Percentiles rank a stretch among this genome's conserved stretches.
These are phyloP conservation scores for Bipolaris oryzae DNA, from an alignment of 2,329 filamentous ascomycete species.

Conservation along the genomic window DNA sequence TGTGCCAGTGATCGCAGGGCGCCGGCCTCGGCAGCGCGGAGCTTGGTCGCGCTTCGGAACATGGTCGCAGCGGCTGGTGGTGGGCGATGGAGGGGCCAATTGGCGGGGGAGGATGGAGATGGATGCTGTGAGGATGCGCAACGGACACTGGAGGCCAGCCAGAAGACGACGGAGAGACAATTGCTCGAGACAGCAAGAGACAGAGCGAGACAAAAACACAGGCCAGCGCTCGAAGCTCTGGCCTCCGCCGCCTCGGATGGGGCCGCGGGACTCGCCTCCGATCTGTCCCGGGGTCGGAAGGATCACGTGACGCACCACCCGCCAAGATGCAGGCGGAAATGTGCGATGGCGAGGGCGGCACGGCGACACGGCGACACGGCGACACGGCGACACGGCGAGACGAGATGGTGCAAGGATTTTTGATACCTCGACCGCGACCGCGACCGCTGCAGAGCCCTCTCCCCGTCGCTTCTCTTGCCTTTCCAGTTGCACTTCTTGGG, in stretches of 20 bases:
- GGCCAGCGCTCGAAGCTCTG: slow-evolving; percentile 7
- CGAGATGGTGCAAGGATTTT: not conserved
- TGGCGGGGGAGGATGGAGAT: slow-evolving; percentile 7
- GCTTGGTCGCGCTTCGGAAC: slow-evolving; percentile 44
- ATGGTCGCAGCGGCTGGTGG: slow-evolving; percentile 26
- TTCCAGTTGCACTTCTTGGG: slow-evolving; percentile 5
- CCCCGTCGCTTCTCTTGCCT: not conserved
- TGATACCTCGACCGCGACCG: no score
- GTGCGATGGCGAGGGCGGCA: not conserved
- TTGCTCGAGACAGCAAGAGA: slow-evolving; percentile 3
- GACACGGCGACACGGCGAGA: not conserved
- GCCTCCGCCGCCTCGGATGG: slow-evolving; percentile 3
- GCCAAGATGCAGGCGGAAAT: slow-evolving; percentile 5
- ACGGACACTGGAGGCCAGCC: slow-evolving; percentile 6
- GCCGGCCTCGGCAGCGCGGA: slow-evolving; percentile 46
- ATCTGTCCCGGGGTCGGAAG: not conserved
- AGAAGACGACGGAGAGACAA: slow-evolving; percentile 1
- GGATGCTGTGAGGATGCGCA: slow-evolving; percentile 9
- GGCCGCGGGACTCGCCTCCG: slow-evolving; percentile 8
- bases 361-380: not conserved
- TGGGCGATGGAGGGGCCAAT: not conserved
- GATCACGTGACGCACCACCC: slow-evolving; percentile 1
- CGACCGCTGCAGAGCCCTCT: not conserved
- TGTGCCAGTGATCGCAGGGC: slow-evolving; percentile 44
- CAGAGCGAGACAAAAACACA: not conserved